Percentiles rank a stretch among this genome's conserved stretches.
Conservation (phyloP, 352 stramenopile genomes). For the Phytophthora niederhauseri region DNA sequence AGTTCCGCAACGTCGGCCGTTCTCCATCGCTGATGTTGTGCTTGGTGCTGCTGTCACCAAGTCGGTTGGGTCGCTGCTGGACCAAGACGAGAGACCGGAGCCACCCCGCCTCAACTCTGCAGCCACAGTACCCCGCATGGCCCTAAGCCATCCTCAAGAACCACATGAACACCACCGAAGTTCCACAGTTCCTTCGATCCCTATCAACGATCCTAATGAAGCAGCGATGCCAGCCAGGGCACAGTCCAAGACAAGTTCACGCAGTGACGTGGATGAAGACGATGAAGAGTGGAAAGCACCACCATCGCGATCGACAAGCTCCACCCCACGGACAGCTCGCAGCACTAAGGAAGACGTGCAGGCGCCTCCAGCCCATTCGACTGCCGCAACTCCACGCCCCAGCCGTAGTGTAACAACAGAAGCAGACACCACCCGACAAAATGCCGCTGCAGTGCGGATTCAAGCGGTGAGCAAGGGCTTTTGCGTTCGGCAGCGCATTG, state of each 20-base stretch:
- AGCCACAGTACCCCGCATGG: constrained; percentile 21
- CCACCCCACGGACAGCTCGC: constrained; percentile 3
- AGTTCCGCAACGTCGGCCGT: constrained; percentile 1
- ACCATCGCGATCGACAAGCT: not conserved
- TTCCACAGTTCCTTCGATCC: constrained; percentile 23
- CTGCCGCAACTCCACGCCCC: constrained; percentile 5
- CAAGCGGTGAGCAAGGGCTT: constrained; percentile 44
- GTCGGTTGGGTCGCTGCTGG: not conserved
- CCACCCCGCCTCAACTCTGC: constrained; percentile 13
- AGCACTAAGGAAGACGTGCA: not conserved
- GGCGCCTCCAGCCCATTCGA: not conserved
- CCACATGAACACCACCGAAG: constrained; percentile 18
- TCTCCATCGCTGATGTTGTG: constrained; percentile 19
- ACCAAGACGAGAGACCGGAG: constrained; percentile 1
- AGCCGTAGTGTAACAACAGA: constrained; percentile 1
- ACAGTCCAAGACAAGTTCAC: not conserved
- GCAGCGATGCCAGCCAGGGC: not conserved
- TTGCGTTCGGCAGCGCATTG: constrained; percentile 28
- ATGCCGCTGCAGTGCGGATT: constrained; percentile 42
- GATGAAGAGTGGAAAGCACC: constrained; percentile 19
- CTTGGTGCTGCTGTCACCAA: constrained; percentile 19
- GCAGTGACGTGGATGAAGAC: constrained; percentile 16
- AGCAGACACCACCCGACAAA: not conserved
- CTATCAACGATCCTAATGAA: not conserved
- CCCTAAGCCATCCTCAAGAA: constrained; percentile 14